These are phyloP conservation scores for Aspergillus sp. DNA, from an alignment of 2,329 filamentous ascomycete genomes.

Conservation along the genomic window DNA sequence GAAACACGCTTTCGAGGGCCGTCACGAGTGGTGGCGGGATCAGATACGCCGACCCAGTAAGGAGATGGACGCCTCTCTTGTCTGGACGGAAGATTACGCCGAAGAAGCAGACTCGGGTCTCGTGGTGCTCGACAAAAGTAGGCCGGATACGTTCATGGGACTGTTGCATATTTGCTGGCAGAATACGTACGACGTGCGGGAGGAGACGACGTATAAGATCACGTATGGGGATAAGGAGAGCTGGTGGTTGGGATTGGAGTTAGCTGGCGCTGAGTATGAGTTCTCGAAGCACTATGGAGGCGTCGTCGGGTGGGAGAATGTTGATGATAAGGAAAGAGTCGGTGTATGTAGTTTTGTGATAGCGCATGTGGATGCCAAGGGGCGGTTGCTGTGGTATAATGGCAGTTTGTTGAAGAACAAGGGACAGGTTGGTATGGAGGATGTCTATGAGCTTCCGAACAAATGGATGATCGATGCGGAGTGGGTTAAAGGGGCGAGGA, in stretches of 20 bases:
- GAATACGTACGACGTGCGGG: constrained; percentile 11
- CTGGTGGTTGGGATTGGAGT: constrained; percentile 16
- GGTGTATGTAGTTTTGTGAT: constrained; percentile 16
- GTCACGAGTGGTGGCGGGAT: constrained; percentile 1
- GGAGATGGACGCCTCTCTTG: neutral
- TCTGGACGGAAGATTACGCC: constrained; percentile 14
- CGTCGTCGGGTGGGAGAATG: constrained; percentile 7
- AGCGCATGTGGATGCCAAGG: constrained; percentile 11
- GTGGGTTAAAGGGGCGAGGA: constrained; percentile 11
- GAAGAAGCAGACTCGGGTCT: constrained; percentile 15
- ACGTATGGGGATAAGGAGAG: constrained; percentile 14
- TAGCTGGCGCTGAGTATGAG: constrained; percentile 9
- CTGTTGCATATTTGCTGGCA: constrained; percentile 16
- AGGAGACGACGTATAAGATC: constrained; percentile 9
- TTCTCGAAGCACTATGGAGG: constrained; percentile 14
- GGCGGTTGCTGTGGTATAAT: constrained; percentile 15
- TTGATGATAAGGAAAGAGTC: neutral
- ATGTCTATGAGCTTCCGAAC: neutral
- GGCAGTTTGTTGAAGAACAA: constrained; percentile 16
- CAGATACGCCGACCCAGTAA: constrained; percentile 11
- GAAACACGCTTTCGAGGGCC: constrained; percentile 1
- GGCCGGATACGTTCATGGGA: neutral
- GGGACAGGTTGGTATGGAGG: neutral
- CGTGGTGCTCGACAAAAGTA: constrained; percentile 8
- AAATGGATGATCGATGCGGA: constrained; percentile 17